Conservation (phyloP, 768 basidiomycete genomes). For the Calocera viscosa region DNA sequence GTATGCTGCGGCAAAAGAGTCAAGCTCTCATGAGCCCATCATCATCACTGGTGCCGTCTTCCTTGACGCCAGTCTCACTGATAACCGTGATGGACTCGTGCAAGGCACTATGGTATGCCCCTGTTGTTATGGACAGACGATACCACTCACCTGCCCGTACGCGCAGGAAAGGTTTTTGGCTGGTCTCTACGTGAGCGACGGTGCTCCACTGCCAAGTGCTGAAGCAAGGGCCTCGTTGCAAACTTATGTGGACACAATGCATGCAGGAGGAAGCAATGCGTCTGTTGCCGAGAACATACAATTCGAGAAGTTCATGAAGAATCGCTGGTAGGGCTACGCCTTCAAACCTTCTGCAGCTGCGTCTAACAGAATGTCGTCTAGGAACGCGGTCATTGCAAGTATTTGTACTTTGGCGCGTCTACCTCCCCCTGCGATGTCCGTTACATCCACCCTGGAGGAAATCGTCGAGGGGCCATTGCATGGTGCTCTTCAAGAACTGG, state of each 20-base stretch:
- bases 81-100: constrained; percentile 13
- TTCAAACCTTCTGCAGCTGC: not conserved
- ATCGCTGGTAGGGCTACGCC: constrained; percentile 7
- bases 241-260: constrained; percentile 11
- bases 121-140: not conserved
- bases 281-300: constrained; percentile 15
- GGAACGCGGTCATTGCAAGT: not conserved
- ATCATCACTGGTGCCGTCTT: constrained; percentile 19
- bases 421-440: not conserved
- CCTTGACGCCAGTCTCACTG: constrained; percentile 10
- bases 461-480: not conserved
- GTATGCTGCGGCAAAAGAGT: constrained; percentile 32
- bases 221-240: not conserved
- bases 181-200: not conserved
- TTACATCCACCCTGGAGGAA: not conserved
- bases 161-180: constrained; percentile 1
- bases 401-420: not conserved
- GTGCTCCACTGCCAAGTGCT: not conserved
- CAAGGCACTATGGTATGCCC: constrained; percentile 13
- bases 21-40: constrained; percentile 18
- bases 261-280: constrained; percentile 9
- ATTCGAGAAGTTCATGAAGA: constrained; percentile 13
- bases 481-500: not conserved
- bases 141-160: not conserved
- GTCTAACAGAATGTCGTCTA: not conserved